A percentile compares a stretch with the other conserved stretches of the same genome.
phyloP scores from a whole-genome alignment of 202 grass and related monocot genomes.

The Schoenoplectus tabernaemontani region DNA sequence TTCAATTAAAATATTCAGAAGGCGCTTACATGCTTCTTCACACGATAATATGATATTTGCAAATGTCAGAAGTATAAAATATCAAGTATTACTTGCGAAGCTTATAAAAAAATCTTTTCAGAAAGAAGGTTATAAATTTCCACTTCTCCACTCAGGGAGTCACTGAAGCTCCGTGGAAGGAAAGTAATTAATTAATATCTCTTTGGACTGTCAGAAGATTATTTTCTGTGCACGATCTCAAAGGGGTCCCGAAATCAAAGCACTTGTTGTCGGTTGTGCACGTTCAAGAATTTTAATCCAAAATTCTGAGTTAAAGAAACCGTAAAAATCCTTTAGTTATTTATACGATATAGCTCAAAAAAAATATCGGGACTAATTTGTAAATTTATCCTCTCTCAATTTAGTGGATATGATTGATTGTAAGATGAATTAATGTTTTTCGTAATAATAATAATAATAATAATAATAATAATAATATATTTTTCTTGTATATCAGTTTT shows the following conservation, averaged over 20 bases:
- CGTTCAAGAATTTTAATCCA: neutral
- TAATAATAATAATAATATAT: neutral
- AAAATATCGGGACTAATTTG: no score
- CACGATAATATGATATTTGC: no score
- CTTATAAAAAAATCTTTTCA: no score
- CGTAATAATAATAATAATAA: neutral
- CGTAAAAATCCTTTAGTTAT: no score
- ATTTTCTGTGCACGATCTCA: conserved; percentile 18
- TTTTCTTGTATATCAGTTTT: neutral
- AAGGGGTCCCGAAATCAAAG: conserved; percentile 20
- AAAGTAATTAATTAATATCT: conserved; percentile 13
- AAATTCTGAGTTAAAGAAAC: neutral
- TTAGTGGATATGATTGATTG: no score
- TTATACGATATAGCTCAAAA: no score
- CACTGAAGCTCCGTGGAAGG: neutral
- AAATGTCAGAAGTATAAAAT: no score
- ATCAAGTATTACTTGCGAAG: no score
- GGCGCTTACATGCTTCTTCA: no score
- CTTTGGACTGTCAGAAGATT: conserved; percentile 16
- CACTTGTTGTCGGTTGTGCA: conserved; percentile 22
- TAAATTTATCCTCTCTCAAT: no score
- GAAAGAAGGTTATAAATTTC: neutral
- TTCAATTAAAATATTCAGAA: no score
- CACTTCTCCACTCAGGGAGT: neutral
- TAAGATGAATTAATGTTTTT: no score